phyloP scores from a whole-genome alignment of 306 rosid species.

The apple (Malus domestica) region ASM211411v1 NC_041790.1:10935001-10935500 shows the following conservation, averaged over 20 bases:
- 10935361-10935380: background rate
- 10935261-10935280: background rate
- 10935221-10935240: background rate
- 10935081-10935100: too few species aligned
- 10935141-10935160: too few species aligned
- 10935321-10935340: too few species aligned
- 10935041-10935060: too few species aligned
- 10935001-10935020: background rate
- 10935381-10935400: background rate
- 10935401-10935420: background rate
- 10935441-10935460: background rate
- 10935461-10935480: background rate
- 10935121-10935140: background rate
- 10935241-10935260: background rate
- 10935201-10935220: too few species aligned
- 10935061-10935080: too few species aligned
- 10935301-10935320: too few species aligned
- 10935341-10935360: too few species aligned
- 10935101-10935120: background rate
- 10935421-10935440: background rate
- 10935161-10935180: background rate
- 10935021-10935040: background rate
- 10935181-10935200: too few species aligned
- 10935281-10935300: too few species aligned
- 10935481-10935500: background rate